These are phyloP conservation scores for Sanghuangporus sanghuang DNA, from an alignment of 1,284 basidiomycete genomes.

Conservation along the genomic window DNA sequence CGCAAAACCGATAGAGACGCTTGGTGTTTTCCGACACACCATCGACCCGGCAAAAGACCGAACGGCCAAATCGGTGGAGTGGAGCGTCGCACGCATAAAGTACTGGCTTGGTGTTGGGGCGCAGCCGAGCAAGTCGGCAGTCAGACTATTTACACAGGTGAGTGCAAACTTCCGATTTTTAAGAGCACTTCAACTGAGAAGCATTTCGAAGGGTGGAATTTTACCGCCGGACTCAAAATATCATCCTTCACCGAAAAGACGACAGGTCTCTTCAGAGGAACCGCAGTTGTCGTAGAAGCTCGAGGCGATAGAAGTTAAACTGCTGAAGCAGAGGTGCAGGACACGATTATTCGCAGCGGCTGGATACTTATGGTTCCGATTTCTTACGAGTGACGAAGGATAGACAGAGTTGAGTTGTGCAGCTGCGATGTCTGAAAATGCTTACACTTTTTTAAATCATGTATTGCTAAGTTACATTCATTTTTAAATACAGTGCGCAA, in stretches of 20 bases:
- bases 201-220: slow-evolving; percentile 36
- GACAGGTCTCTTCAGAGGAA: neutral
- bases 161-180: slow-evolving; percentile 28
- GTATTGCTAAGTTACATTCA: no score
- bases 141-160: slow-evolving; percentile 77
- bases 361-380: no score
- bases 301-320: neutral
- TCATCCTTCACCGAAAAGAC: slow-evolving; percentile 26
- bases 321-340: no score
- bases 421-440: no score
- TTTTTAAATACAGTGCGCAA: no score
- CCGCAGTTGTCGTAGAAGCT: neutral
- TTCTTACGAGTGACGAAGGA: no score
- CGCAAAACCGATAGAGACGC: slow-evolving; percentile 85
- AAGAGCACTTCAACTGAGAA: neutral
- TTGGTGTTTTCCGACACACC: slow-evolving; percentile 84
- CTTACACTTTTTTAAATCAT: no score
- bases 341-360: no score
- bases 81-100: slow-evolving; percentile 86
- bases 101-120: slow-evolving; percentile 90
- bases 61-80: slow-evolving; percentile 73
- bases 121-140: slow-evolving; percentile 73
- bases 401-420: no score
- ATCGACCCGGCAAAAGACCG: slow-evolving; percentile 35
- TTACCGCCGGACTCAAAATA: slow-evolving; percentile 47